A percentile compares a stretch with the other conserved stretches of the same genome.
These are phyloP conservation scores for Viola pubescens DNA, from an alignment of 441 rosid species.

Conservation along the genomic window DNA sequence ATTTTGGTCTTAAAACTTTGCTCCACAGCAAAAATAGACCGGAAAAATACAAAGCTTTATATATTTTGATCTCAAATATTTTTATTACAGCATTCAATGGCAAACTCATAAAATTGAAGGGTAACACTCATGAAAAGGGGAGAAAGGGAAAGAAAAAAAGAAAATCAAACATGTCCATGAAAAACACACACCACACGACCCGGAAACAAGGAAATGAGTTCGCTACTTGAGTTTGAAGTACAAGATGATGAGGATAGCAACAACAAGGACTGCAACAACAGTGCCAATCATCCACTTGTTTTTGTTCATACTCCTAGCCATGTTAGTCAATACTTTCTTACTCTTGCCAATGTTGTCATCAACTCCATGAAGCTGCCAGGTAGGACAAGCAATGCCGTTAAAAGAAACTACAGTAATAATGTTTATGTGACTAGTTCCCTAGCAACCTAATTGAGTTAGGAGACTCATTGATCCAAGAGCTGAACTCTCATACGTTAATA, in stretches of 20 bases:
- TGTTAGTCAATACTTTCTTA: constrained; percentile 63
- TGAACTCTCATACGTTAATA: too few relatives aligned
- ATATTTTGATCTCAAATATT: too few relatives aligned
- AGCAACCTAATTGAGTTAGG: background rate
- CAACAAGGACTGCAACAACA: constrained; percentile 43
- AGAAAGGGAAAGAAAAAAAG: background rate
- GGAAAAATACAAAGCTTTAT: too few relatives aligned
- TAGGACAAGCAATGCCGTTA: background rate
- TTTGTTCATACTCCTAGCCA: constrained; percentile 73
- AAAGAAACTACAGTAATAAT: background rate
- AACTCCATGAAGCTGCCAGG: constrained; percentile 77
- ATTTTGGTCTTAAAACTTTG: too few relatives aligned
- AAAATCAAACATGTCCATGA: background rate
- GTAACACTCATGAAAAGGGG: too few relatives aligned
- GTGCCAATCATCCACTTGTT: constrained; percentile 80
- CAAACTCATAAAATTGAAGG: too few relatives aligned
- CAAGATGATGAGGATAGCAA: constrained; percentile 51
- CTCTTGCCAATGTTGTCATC: constrained; percentile 81
- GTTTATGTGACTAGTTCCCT: background rate
- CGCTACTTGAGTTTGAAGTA: constrained; percentile 77
- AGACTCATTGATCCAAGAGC: too few relatives aligned
- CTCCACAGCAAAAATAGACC: too few relatives aligned
- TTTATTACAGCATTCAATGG: too few relatives aligned
- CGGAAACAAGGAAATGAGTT: background rate
- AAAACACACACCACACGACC: background rate